phyloP scores from a whole-genome alignment of 1,284 basidiomycete genomes.

The Tetrapyrgos nigripes region DNA sequence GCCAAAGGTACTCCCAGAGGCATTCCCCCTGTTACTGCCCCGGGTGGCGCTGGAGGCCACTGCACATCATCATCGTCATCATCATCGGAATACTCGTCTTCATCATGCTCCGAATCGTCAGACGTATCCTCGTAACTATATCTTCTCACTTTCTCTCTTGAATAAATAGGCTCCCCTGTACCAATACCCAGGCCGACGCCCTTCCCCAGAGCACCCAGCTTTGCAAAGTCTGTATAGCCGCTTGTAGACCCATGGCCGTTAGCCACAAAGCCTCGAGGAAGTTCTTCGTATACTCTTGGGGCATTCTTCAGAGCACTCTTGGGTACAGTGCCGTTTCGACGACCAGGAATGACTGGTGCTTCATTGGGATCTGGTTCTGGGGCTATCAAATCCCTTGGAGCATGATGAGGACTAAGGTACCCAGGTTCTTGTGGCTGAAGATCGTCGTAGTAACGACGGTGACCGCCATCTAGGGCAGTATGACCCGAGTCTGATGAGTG shows the following conservation, averaged over 20 bases:
- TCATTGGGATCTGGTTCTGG: conserved; percentile 1
- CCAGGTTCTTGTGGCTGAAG: not conserved
- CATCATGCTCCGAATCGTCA: not conserved
- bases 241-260: not conserved
- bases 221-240: not conserved
- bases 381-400: conserved; percentile 1
- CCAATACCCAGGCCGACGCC: not conserved
- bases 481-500: not conserved
- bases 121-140: not conserved
- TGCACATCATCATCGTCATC: not conserved
- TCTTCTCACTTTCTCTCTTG: not conserved
- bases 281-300: not conserved
- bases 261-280: not conserved
- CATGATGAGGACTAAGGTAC: conserved; percentile 11
- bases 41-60: not conserved
- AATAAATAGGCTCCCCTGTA: not conserved
- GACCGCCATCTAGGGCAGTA: not conserved
- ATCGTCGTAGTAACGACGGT: not conserved
- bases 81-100: not conserved
- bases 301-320: not conserved
- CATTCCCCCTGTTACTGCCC: not conserved
- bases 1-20: not conserved
- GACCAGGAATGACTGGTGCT: conserved; percentile 9
- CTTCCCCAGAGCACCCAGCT: not conserved
- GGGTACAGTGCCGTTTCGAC: not conserved